These are phyloP conservation scores for Nannizziopsis barbatae DNA, from an alignment of 2,329 filamentous ascomycete genomes.

Conservation along the genomic window DNA sequence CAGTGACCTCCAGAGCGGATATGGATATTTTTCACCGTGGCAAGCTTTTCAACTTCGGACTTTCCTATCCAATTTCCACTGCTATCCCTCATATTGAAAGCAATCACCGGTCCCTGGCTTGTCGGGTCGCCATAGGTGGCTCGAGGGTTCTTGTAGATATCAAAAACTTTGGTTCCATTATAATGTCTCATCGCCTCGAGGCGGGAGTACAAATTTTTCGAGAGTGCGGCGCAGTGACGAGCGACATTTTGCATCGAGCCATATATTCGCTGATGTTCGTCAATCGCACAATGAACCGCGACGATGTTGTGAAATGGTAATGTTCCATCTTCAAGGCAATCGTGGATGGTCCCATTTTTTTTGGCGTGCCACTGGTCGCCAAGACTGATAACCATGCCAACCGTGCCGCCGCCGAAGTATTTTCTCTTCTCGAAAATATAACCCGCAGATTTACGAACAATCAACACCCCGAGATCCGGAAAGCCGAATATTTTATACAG, in stretches of 20 bases:
- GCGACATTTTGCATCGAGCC: conserved; percentile 59
- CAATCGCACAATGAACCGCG: conserved; percentile 64
- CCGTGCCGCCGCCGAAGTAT: conserved; percentile 92
- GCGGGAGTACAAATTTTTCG: conserved; percentile 46
- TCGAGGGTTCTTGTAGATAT: conserved; percentile 46
- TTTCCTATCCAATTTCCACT: conserved; percentile 66
- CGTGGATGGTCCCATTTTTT: conserved; percentile 62
- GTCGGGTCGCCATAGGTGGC: conserved; percentile 35
- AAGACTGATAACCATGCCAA: conserved; percentile 73
- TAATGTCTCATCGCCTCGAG: conserved; percentile 54
- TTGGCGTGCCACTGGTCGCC: conserved; percentile 72
- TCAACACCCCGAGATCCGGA: conserved; percentile 74
- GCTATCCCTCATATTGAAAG: conserved; percentile 68
- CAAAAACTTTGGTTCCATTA: conserved; percentile 56
- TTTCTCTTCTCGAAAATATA: conserved; percentile 53
- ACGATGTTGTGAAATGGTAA: conserved; percentile 83
- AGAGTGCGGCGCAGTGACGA: conserved; percentile 58
- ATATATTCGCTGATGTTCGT: conserved; percentile 58
- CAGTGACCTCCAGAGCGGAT: conserved; percentile 81
- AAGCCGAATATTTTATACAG: conserved; percentile 99
- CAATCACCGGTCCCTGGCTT: conserved; percentile 60
- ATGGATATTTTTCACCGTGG: conserved; percentile 66
- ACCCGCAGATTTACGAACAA: conserved; percentile 63
- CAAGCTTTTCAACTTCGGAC: conserved; percentile 76
- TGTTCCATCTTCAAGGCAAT: conserved; percentile 81